Evolutionary conservation across 2,329 filamentous ascomycete genomes (phyloP).

Genomic region (Epichloe sibirici): DNA sequence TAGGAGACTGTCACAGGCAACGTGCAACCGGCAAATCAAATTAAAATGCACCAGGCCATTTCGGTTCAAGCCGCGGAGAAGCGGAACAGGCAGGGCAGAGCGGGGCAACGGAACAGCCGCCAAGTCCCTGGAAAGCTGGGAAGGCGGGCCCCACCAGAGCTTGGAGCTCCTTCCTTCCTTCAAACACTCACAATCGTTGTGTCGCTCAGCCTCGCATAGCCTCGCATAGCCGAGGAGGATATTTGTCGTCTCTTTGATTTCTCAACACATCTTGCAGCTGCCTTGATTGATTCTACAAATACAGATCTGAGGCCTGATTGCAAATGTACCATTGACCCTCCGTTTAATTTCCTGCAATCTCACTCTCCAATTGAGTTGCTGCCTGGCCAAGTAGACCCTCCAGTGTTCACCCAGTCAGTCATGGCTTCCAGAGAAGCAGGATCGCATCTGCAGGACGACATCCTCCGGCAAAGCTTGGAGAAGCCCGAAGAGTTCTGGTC

Average conservation of each 20-base stretch:
- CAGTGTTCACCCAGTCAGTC: not conserved
- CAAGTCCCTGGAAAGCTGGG: not conserved
- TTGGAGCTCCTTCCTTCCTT: not conserved
- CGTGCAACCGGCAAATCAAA: not conserved
- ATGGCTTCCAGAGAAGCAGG: constrained; percentile 6
- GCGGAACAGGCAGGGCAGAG: not conserved
- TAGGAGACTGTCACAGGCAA: too few relatives aligned
- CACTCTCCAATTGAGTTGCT: not conserved
- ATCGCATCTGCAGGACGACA: constrained; percentile 34
- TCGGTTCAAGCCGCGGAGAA: not conserved
- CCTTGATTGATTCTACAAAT: not conserved
- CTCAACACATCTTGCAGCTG: too few relatives aligned
- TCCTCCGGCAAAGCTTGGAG: constrained; percentile 46
- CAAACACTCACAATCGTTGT: not conserved
- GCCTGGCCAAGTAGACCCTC: not conserved
- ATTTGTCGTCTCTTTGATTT: too few relatives aligned
- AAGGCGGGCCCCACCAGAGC: not conserved
- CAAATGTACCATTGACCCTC: not conserved
- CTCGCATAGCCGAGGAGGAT: not conserved
- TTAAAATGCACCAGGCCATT: not conserved
- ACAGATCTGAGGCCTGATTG: not conserved
- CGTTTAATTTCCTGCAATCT: not conserved
- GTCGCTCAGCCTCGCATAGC: not conserved
- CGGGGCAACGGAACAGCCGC: not conserved
- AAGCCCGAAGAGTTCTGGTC: constrained; percentile 65